Base-by-base conservation (phyloP, 108 stramenopile species). In the Pseudonitzschia pungens region DNA sequence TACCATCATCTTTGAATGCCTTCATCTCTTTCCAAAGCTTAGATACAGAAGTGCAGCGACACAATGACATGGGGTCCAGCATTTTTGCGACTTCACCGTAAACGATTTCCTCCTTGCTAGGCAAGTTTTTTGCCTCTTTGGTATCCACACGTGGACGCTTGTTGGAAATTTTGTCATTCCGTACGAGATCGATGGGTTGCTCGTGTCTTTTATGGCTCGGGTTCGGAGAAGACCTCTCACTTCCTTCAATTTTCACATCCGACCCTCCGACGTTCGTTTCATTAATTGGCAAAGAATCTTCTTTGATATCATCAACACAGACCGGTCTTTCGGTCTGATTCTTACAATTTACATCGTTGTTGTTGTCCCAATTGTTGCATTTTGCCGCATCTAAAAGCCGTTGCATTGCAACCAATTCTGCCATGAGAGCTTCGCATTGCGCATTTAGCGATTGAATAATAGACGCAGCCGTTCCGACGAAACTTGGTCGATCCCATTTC, bases 401-500 rank as follows among this genome's bases (percentile, higher is more conserved):
- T 71, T 77, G 83, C 42, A 87, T 63, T 21, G 73, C 69, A 56
- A 65, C 70, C n/a, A 93, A 36, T 72, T 90, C 92, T 57, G 82
- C 71, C 84, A 87, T 84, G 21, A 93, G 79, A 9, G 78, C 84
- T 44, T 93, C 92, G 60, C 92, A 93, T 76, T 93, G 89, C 12
- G 87, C 72, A 71, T 93, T 93, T 54, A 93, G 68, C 12, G 76
- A 72, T 69, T 86, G 84, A 15, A 93, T 79, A 62, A 93, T 53
- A 16, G 79, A 65, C n/a, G 92, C 92, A 16, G 92, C 87, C 51
- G 88, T 79, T 55, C 84, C 89, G n/a, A 93, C 86, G 79, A 93
- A 91, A 45, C 77, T 80, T 36, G 92, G 92, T 58, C 92, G 76
- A 59, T 91, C 92, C 89, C 90, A 93, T 71, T 93, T 93, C 76